Evolutionary conservation across 495 filamentous ascomycete genomes (phyloP).

Genomic region (Tetracladium marchalianum): DNA sequence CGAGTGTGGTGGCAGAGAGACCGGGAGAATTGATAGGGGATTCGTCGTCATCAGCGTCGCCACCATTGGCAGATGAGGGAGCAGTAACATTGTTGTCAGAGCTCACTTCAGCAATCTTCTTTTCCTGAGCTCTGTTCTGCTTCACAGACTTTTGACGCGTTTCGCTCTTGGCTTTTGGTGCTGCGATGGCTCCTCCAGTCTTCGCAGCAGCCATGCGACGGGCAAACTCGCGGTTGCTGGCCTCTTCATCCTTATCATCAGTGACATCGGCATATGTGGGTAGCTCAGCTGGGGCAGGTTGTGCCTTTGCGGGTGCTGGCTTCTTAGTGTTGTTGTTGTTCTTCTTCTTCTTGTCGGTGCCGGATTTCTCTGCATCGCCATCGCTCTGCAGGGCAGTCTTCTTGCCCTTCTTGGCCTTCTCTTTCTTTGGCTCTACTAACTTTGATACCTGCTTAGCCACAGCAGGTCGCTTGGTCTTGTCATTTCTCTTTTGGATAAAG

Average conservation of each 20-base stretch:
- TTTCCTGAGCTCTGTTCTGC: constrained; percentile 39
- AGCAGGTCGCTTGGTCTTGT: constrained; percentile 5
- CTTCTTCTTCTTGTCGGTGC: constrained; percentile 28
- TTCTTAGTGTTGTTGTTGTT: constrained; percentile 23
- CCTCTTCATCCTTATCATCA: constrained; percentile 42
- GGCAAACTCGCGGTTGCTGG: constrained; percentile 65
- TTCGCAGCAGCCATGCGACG: constrained; percentile 57
- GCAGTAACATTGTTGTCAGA: constrained; percentile 33
- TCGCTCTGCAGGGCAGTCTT: neutral
- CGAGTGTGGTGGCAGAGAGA: constrained; percentile 35
- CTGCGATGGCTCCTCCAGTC: constrained; percentile 46
- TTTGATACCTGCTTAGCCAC: constrained; percentile 3
- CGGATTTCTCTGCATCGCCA: constrained; percentile 2
- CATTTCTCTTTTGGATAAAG: constrained; percentile 14
- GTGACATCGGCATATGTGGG: constrained; percentile 17
- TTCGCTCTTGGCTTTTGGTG: constrained; percentile 38
- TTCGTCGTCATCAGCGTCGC: constrained; percentile 74
- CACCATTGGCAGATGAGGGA: constrained; percentile 64
- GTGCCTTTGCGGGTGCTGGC: constrained; percentile 1
- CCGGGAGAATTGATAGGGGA: constrained; percentile 55
- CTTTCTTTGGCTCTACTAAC: constrained; percentile 2
- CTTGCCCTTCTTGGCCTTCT: constrained; percentile 8
- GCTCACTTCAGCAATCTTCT: constrained; percentile 16
- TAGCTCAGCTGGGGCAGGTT: neutral
- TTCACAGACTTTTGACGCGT: constrained; percentile 37